A percentile compares a stretch with the other conserved stretches of the same genome.
These are phyloP conservation scores for Penicillium canescens DNA, from an alignment of 495 filamentous ascomycete species.

Conservation along the genomic window DNA sequence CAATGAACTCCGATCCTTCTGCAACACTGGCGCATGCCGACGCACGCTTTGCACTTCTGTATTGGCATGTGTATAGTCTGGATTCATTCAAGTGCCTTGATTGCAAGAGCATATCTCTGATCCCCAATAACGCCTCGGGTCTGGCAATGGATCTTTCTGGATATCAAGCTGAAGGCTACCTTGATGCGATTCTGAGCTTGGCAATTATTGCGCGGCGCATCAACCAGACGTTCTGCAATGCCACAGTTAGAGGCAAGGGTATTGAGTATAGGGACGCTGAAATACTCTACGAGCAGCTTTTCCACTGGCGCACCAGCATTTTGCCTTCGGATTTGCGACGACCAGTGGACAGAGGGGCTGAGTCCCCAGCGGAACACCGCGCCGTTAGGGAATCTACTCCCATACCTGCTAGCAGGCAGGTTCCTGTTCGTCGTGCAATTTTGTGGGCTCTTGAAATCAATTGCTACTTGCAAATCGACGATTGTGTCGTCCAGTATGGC, in stretches of 20 bases:
- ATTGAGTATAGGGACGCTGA: slow-evolving; percentile 9
- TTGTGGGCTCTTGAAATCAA: slow-evolving; percentile 12
- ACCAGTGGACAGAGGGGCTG: too few species aligned
- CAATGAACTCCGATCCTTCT: not conserved
- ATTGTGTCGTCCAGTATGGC: slow-evolving; percentile 5
- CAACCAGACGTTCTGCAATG: slow-evolving; percentile 2
- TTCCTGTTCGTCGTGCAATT: not conserved
- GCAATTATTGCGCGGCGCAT: slow-evolving; percentile 12
- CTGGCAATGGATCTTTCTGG: not conserved
- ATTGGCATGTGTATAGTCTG: slow-evolving; percentile 19
- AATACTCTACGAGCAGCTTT: slow-evolving; percentile 1
- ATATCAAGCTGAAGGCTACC: not conserved
- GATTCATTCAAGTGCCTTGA: slow-evolving; percentile 16
- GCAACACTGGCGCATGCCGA: not conserved
- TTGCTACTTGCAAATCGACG: slow-evolving; percentile 13
- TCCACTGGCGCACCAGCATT: slow-evolving; percentile 7
- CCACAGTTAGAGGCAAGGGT: slow-evolving; percentile 17
- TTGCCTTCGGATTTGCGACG: not conserved
- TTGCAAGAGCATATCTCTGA: slow-evolving; percentile 12
- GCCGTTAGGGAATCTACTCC: not conserved
- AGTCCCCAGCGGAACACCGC: too few species aligned
- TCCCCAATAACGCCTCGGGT: not conserved
- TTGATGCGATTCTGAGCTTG: slow-evolving; percentile 11
- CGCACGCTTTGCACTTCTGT: slow-evolving; percentile 10
- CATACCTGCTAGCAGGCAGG: not conserved